phyloP scores from a whole-genome alignment of 75 land plant species.

The Adiantum capillusveneris region DNA sequence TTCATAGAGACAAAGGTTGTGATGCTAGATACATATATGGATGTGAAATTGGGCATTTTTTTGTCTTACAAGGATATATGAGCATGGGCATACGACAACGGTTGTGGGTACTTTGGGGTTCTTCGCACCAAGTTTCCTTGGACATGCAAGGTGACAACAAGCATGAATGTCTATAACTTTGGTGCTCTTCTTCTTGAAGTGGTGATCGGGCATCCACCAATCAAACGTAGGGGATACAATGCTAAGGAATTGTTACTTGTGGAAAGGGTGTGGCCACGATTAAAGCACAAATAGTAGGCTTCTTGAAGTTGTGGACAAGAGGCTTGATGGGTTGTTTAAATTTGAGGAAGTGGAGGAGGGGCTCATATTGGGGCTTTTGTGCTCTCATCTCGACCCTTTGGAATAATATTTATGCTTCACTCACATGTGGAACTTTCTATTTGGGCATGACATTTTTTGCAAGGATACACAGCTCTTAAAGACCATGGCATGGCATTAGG shows the following conservation, averaged over 20 bases:
- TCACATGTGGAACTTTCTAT: too few species aligned
- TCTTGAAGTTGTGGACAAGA: too few species aligned
- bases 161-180: conserved; percentile 38
- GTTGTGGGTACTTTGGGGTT: too few species aligned
- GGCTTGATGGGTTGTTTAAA: conserved; percentile 8
- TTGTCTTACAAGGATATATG: conserved; percentile 43
- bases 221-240: conserved; percentile 1
- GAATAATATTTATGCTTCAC: too few species aligned
- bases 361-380: conserved; percentile 17
- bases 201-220: conserved; percentile 26
- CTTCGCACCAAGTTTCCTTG: conserved; percentile 32
- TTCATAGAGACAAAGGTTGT: too few species aligned
- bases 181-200: conserved; percentile 39
- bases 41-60: conserved; percentile 46
- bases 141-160: conserved; percentile 26
- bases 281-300: conserved; percentile 11
- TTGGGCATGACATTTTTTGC: too few species aligned
- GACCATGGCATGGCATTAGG: too few species aligned
- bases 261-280: conserved; percentile 19
- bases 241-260: conserved; percentile 16
- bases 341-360: neutral
- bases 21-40: too few species aligned
- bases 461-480: too few species aligned
- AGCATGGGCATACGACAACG: too few species aligned
- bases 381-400: conserved; percentile 23